phyloP scores from a whole-genome alignment of 805 yeast genomes.

The Scheffersomyces lignosus region DNA sequence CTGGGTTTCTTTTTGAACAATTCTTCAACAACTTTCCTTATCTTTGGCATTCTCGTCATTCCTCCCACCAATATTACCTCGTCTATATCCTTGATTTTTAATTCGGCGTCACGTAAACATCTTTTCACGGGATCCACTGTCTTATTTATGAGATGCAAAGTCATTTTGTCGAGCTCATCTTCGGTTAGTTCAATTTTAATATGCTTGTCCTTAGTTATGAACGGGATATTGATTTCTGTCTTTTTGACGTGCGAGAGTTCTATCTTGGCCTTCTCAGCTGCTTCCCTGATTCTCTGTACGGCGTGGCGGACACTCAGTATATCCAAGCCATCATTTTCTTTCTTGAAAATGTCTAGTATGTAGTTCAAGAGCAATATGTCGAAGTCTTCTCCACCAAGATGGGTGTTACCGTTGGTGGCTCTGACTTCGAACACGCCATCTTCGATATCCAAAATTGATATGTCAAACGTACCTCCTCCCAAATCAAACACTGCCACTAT shows the following conservation, averaged over 20 bases:
- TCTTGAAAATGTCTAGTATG: conserved; percentile 58
- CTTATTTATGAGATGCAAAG: conserved; percentile 62
- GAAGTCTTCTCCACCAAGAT: conserved; percentile 84
- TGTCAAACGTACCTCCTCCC: conserved; percentile 87
- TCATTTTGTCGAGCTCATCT: conserved; percentile 65
- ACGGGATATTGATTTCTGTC: conserved; percentile 68
- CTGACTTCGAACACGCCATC: conserved; percentile 80
- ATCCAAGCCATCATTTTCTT: conserved; percentile 52
- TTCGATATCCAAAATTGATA: conserved; percentile 73
- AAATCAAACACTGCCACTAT: conserved; percentile 66
- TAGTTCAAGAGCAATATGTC: conserved; percentile 62
- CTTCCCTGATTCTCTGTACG: conserved; percentile 76
- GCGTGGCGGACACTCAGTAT: conserved; percentile 52
- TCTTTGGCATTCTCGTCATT: conserved; percentile 88
- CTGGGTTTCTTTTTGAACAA: conserved; percentile 66
- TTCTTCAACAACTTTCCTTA: conserved; percentile 59
- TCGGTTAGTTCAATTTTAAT: conserved; percentile 60
- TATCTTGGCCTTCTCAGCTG: conserved; percentile 75
- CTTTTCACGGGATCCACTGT: conserved; percentile 73
- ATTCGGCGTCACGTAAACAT: conserved; percentile 73
- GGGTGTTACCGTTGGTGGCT: conserved; percentile 83
- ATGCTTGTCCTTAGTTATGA: conserved; percentile 62
- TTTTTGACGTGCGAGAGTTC: conserved; percentile 66
- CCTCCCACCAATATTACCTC: conserved; percentile 83
- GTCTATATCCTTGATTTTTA: conserved; percentile 64